Evolutionary conservation across 164 flowering plant species (phyloP).

Genomic region (Chimonanthus praecox): DNA sequence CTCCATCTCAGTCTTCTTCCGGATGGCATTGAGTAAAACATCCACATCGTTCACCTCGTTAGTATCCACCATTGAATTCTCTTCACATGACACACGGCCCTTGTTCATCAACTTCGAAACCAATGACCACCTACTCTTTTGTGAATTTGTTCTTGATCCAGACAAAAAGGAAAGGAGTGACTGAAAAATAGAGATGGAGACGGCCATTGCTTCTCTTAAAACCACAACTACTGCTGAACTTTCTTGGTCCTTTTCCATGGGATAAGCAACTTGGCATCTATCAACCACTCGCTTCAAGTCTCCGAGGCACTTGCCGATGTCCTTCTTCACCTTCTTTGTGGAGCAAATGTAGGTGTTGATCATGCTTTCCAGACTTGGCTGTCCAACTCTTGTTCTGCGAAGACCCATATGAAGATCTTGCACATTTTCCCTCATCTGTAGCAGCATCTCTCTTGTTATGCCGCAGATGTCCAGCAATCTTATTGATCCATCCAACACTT

Average conservation of each 20-base stretch:
- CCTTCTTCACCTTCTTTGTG: constrained; percentile 31
- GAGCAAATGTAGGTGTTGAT: constrained; percentile 20
- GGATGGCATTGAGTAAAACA: constrained; percentile 16
- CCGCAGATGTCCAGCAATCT: constrained; percentile 32
- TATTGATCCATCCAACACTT: constrained; percentile 27
- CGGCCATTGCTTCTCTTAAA: constrained; percentile 26
- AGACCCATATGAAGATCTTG: constrained; percentile 20
- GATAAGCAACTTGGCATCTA: background rate
- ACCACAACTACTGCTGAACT: constrained; percentile 10
- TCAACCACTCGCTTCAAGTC: constrained; percentile 21
- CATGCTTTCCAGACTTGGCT: constrained; percentile 4
- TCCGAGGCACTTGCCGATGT: constrained; percentile 22
- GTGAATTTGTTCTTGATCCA: constrained; percentile 20
- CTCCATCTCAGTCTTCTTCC: constrained; percentile 8
- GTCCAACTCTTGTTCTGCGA: constrained; percentile 23
- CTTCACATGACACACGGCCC: constrained; percentile 10
- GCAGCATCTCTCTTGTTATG: constrained; percentile 20
- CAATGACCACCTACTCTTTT: constrained; percentile 27
- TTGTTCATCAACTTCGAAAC: constrained; percentile 11
- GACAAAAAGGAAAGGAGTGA: constrained; percentile 27
- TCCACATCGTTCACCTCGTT: constrained; percentile 37
- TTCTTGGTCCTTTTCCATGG: constrained; percentile 9
- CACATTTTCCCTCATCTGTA: constrained; percentile 22
- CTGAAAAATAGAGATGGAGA: constrained; percentile 26
- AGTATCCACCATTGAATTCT: constrained; percentile 1